Evolutionary conservation across 148 eudicot genomes (phyloP).

Genomic region (Salicornia ramosissima): DNA sequence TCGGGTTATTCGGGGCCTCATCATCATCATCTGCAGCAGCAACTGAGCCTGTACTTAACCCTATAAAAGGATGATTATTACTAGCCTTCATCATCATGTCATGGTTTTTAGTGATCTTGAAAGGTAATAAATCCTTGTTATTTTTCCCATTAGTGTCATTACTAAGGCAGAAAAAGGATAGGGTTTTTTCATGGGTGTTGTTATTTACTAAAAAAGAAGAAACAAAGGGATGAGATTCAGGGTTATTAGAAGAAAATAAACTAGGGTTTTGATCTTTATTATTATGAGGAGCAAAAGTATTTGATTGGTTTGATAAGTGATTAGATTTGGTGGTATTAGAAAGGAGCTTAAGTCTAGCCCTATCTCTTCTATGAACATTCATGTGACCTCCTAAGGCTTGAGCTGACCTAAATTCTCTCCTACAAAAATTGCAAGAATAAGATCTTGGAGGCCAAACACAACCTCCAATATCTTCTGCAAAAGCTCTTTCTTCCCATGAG

Average conservation of each 20-base stretch:
- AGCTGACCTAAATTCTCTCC: slow-evolving; percentile 80
- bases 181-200: background rate
- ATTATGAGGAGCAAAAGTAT: no score
- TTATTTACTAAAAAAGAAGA: slow-evolving; percentile 17
- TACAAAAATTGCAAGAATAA: slow-evolving; percentile 75
- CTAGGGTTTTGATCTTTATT: slow-evolving; percentile 30
- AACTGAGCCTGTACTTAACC: slow-evolving; percentile 9
- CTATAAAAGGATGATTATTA: slow-evolving; percentile 19
- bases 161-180: slow-evolving; percentile 16
- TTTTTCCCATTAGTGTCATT: slow-evolving; percentile 1
- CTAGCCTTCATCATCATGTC: slow-evolving; percentile 20
- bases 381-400: slow-evolving; percentile 96
- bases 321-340: slow-evolving; percentile 19
- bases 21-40: slow-evolving; percentile 21
- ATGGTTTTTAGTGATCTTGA: slow-evolving; percentile 12
- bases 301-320: slow-evolving; percentile 8
- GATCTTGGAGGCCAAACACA: slow-evolving; percentile 89
- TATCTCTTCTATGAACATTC: slow-evolving; percentile 85
- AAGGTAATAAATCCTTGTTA: background rate
- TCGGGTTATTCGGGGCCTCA: background rate
- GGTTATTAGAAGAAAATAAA: slow-evolving; percentile 27
- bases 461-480: slow-evolving; percentile 77
- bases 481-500: slow-evolving; percentile 92
- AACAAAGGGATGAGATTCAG: slow-evolving; percentile 13
- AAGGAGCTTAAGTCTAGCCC: slow-evolving; percentile 61